Percentiles rank a stretch among this genome's conserved stretches.
These are phyloP conservation scores for Poa pratensis DNA, from an alignment of 176 grass and related monocot genomes.

Conservation along the genomic window DNA sequence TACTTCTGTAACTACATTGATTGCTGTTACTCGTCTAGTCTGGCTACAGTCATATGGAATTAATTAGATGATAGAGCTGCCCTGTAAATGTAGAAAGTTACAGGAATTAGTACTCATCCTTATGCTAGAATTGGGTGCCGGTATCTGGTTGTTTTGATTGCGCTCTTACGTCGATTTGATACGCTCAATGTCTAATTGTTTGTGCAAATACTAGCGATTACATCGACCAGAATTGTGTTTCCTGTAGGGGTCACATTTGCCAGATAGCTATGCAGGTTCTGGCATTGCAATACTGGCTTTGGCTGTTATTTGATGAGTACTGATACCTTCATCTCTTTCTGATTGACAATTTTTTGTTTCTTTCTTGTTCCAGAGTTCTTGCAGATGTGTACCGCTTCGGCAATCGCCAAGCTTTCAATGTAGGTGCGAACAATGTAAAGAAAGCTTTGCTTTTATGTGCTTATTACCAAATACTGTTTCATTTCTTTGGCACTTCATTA, in stretches of 20 bases:
- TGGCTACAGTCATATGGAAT: no score
- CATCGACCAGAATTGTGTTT: not conserved
- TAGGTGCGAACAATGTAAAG: conserved; percentile 67
- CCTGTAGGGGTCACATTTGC: not conserved
- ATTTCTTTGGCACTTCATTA: conserved; percentile 13
- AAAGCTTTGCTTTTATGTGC: not conserved
- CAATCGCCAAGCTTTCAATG: conserved; percentile 87
- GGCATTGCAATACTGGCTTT: not conserved
- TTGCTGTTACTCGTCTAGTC: no score
- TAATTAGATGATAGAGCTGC: not conserved
- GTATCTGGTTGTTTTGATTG: not conserved
- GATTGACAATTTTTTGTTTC: not conserved
- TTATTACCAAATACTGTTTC: conserved; percentile 24
- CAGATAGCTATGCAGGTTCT: not conserved
- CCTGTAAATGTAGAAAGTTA: not conserved
- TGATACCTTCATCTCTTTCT: not conserved
- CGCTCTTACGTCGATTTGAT: no score
- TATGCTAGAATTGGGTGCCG: not conserved
- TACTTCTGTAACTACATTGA: not conserved
- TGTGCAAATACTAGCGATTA: no score
- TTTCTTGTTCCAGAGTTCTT: conserved; percentile 70
- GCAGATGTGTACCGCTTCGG: conserved; percentile 83
- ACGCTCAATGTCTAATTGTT: no score
- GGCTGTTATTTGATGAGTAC: not conserved
- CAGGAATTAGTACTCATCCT: not conserved